These are phyloP conservation scores for Monilinia fructicola DNA, from an alignment of 2,329 filamentous ascomycete genomes.

Conservation along the genomic window DNA sequence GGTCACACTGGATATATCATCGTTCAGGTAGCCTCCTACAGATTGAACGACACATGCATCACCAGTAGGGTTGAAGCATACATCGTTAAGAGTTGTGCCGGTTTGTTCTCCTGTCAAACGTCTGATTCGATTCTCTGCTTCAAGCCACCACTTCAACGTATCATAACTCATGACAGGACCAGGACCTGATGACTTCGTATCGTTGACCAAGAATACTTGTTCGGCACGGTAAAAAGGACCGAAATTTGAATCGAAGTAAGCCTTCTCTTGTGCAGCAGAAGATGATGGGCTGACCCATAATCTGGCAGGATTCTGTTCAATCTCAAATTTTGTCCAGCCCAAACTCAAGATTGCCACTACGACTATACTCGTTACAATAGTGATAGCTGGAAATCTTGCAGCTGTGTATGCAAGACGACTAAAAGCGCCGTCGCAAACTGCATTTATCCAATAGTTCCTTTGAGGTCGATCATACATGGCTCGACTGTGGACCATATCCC, in stretches of 20 bases:
- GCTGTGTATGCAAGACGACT: conserved; percentile 76
- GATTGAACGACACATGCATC: conserved; percentile 91
- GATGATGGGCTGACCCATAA: conserved; percentile 97
- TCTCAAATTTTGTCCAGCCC: conserved; percentile 84
- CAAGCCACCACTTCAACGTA: conserved; percentile 90
- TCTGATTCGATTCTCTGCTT: conserved; percentile 75
- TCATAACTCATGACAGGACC: conserved; percentile 85
- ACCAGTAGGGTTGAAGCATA: conserved; percentile 92
- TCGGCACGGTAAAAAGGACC: conserved; percentile 95
- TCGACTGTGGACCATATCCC: conserved; percentile 73
- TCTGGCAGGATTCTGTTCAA: conserved; percentile 86
- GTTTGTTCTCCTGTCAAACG: conserved; percentile 68
- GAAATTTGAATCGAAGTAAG: conserved; percentile 89
- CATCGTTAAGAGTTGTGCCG: conserved; percentile 71
- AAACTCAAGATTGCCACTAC: conserved; percentile 76
- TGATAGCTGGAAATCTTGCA: conserved; percentile 80
- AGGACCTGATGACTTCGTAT: conserved; percentile 61
- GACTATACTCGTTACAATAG: conserved; percentile 73
- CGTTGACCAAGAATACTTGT: conserved; percentile 91
- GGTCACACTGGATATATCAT: conserved; percentile 60
- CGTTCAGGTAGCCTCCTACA: conserved; percentile 82
- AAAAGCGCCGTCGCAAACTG: conserved; percentile 76
- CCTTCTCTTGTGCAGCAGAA: conserved; percentile 85
- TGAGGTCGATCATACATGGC: conserved; percentile 78
- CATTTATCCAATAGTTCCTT: conserved; percentile 80